Evolutionary conservation across 1,139 yeast species (phyloP).

Genomic region (Yamadazyma trypodendri): DNA sequence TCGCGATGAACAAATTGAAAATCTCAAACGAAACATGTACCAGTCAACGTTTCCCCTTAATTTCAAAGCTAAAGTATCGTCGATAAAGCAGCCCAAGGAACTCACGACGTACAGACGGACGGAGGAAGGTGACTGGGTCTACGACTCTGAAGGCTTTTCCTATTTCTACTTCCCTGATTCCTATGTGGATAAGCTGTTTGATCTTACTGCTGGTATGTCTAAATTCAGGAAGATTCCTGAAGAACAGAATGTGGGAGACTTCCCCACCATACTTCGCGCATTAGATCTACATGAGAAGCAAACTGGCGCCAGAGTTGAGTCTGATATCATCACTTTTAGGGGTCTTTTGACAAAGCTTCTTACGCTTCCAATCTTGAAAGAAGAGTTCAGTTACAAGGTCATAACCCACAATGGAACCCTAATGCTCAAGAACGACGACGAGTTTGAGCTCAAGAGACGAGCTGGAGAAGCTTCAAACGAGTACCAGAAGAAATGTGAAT

Average conservation of each 20-base stretch:
- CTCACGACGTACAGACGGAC: constrained; percentile 58
- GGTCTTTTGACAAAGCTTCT: constrained; percentile 75
- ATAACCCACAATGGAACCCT: constrained; percentile 76
- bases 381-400: constrained; percentile 63
- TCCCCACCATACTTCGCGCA: constrained; percentile 58
- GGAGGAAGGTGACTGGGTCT: constrained; percentile 41
- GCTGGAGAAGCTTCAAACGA: constrained; percentile 33
- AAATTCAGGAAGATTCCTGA: constrained; percentile 59
- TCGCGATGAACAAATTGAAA: background rate
- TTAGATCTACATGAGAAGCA: constrained; percentile 54
- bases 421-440: constrained; percentile 68
- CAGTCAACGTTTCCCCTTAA: constrained; percentile 42
- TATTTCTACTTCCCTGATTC: constrained; percentile 81
- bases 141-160: constrained; percentile 50
- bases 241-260: constrained; percentile 49
- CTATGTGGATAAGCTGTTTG: constrained; percentile 50
- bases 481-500: constrained; percentile 45
- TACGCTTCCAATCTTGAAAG: constrained; percentile 54
- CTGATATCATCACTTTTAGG: constrained; percentile 77
- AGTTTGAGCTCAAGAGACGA: constrained; percentile 31
- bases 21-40: constrained; percentile 17
- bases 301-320: constrained; percentile 46
- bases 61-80: constrained; percentile 51
- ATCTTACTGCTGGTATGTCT: constrained; percentile 62
- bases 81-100: constrained; percentile 75